Conservation (phyloP, 495 filamentous ascomycete species). For the Podospora sp. region DNA sequence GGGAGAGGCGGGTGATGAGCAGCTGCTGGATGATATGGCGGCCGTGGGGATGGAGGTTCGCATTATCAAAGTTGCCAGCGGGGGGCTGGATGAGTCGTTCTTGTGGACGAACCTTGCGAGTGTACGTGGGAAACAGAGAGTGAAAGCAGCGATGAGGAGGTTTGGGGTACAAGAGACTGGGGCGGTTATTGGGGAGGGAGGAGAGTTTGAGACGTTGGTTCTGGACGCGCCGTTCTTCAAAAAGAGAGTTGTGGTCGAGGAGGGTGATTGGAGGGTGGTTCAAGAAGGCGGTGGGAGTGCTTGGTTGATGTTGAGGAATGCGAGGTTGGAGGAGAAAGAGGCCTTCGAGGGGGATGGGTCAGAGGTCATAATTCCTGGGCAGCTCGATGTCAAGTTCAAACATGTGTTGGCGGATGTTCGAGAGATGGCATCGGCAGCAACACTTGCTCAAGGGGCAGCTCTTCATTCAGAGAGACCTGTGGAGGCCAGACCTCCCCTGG, state of each 20-base stretch:
- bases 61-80: constrained; percentile 92
- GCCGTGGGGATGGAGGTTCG: constrained; percentile 74
- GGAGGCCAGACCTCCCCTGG: not conserved
- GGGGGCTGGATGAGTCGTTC: constrained; percentile 78
- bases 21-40: constrained; percentile 80
- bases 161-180: constrained; percentile 68
- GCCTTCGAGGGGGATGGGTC: not conserved
- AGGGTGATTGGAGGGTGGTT: constrained; percentile 54
- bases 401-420: constrained; percentile 26
- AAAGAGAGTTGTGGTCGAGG: constrained; percentile 65
- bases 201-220: constrained; percentile 94
- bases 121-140: constrained; percentile 48
- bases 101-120: constrained; percentile 81
- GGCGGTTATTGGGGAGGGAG: constrained; percentile 85
- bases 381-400: constrained; percentile 53
- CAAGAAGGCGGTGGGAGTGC: constrained; percentile 72
- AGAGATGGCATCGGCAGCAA: not conserved
- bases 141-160: constrained; percentile 65
- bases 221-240: constrained; percentile 84
- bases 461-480: not conserved
- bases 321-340: constrained; percentile 57
- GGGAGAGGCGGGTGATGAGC: constrained; percentile 43
- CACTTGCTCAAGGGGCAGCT: not conserved
- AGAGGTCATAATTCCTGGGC: constrained; percentile 47
- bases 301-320: constrained; percentile 61